Percentiles rank a stretch among this genome's conserved stretches.
These are phyloP conservation scores for Penicillium corylophilum DNA, from an alignment of 2,329 filamentous ascomycete species.

Conservation along the genomic window DNA sequence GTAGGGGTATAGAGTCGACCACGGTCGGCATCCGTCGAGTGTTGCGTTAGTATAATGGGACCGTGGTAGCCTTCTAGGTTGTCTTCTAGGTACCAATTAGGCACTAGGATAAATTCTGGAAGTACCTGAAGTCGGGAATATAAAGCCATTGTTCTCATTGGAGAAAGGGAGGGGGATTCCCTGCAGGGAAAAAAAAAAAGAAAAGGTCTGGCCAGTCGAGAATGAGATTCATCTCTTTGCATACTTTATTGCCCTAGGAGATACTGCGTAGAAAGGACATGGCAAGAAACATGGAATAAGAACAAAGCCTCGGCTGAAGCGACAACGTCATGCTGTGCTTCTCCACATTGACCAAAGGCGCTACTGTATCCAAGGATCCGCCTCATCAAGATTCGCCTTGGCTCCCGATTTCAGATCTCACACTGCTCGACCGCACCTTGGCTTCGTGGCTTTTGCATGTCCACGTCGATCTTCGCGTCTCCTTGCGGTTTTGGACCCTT, in stretches of 20 bases:
- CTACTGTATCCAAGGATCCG: neutral
- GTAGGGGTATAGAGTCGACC: conserved; percentile 1
- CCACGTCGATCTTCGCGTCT: conserved; percentile 1
- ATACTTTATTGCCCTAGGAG: no score
- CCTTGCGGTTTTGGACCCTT: conserved; percentile 17
- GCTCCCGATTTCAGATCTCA: neutral
- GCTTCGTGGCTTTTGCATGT: neutral
- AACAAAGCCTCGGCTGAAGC: conserved; percentile 1
- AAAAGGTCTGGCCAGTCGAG: no score
- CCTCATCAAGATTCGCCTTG: neutral
- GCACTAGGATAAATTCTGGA: neutral
- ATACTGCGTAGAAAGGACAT: no score
- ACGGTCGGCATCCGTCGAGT: no score
- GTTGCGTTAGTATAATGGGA: neutral
- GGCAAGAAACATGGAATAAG: no score
- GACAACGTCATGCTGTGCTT: conserved; percentile 15
- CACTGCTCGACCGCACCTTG: neutral
- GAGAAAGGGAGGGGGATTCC: no score
- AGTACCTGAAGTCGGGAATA: neutral
- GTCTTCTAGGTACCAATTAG: neutral
- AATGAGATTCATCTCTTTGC: no score
- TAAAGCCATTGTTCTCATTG: neutral
- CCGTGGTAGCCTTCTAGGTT: neutral
- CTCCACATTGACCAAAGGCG: conserved; percentile 7
- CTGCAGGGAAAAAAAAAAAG: no score